These are phyloP conservation scores for Dactylella cylindrospora DNA, from an alignment of 2,329 filamentous ascomycete genomes.

Conservation along the genomic window DNA sequence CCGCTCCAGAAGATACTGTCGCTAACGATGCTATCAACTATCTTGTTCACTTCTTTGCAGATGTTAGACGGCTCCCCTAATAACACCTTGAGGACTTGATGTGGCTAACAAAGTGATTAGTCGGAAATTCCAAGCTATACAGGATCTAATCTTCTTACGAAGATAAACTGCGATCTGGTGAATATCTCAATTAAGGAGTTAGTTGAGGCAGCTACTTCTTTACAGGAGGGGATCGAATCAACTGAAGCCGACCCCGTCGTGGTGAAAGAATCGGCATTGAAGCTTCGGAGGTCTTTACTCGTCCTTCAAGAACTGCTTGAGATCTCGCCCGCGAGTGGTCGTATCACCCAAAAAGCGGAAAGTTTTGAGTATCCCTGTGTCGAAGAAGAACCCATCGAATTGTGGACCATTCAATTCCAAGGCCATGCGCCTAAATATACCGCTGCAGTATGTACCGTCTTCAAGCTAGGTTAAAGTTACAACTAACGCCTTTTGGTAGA, in stretches of 20 bases:
- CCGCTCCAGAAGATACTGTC: constrained; percentile 65
- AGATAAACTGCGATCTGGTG: constrained; percentile 37
- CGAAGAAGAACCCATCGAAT: constrained; percentile 26
- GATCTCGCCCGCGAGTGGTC: constrained; percentile 12
- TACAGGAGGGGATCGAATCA: no score
- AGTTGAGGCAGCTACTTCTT: constrained; percentile 16
- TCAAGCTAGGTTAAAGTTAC: not conserved
- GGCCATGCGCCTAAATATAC: constrained; percentile 37
- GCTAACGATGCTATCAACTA: constrained; percentile 68
- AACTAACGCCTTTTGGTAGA: constrained; percentile 18
- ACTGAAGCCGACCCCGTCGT: not conserved
- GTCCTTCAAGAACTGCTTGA: constrained; percentile 35
- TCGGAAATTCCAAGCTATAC: constrained; percentile 15
- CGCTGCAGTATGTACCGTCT: constrained; percentile 14
- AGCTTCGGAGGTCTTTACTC: constrained; percentile 27
- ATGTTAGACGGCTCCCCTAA: constrained; percentile 49
- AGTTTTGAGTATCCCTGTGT: constrained; percentile 39
- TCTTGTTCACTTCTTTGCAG: constrained; percentile 73
- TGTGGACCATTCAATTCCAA: constrained; percentile 29
- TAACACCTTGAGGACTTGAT: not conserved
- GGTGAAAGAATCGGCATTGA: constrained; percentile 1
- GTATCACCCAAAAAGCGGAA: constrained; percentile 27
- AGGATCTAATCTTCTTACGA: constrained; percentile 20
- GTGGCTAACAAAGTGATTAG: constrained; percentile 12
- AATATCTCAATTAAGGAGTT: constrained; percentile 36